phyloP scores from a whole-genome alignment of 306 rosid genomes.

The Prunus fruticosa region DNA sequence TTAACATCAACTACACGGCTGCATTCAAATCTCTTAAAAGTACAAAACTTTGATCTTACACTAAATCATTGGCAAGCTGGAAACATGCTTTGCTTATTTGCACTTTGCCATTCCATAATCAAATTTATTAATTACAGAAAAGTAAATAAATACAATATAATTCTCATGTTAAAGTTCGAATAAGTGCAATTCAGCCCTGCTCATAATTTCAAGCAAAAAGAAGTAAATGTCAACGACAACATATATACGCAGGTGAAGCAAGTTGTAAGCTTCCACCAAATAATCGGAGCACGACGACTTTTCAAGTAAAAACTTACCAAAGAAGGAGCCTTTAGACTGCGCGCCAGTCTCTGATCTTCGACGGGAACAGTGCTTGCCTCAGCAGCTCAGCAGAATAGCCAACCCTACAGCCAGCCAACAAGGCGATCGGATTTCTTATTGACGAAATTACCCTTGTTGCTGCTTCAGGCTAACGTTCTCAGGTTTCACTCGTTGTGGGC shows the following conservation, averaged over 20 bases:
- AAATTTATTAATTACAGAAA: neutral
- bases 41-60: neutral
- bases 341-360: neutral
- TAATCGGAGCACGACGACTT: neutral
- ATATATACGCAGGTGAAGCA: neutral
- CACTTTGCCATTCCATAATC: neutral
- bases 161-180: neutral
- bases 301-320: neutral
- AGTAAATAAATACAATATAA: neutral
- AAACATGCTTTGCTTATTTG: neutral
- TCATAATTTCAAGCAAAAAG: neutral
- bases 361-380: neutral
- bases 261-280: neutral
- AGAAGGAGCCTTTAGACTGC: neutral
- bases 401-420: neutral
- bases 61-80: neutral
- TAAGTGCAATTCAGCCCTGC: neutral
- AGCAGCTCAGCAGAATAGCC: neutral
- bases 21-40: neutral
- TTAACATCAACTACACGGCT: neutral
- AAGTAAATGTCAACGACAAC: neutral
- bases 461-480: neutral
- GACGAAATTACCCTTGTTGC: constrained; percentile 1
- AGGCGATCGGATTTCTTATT: neutral
- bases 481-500: neutral